phyloP scores from a whole-genome alignment of 192 early-diverging fungal genomes.

The Globomyces pollinis-pini region DNA sequence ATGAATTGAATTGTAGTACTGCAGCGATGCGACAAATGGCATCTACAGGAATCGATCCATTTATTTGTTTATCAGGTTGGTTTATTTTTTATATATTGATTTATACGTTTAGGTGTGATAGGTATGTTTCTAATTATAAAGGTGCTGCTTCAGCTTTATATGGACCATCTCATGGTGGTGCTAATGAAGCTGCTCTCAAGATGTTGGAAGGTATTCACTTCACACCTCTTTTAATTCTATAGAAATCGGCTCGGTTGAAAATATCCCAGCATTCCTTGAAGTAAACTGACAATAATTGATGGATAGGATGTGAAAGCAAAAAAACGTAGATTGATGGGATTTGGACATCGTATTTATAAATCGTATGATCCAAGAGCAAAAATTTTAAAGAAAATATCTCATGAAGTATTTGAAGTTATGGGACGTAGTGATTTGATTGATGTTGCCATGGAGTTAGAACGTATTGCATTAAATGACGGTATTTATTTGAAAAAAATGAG shows the following conservation, averaged over 20 bases:
- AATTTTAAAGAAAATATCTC: constrained; percentile 47
- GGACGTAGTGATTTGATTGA: constrained; percentile 48
- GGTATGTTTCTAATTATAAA: no score
- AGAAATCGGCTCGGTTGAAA: constrained; percentile 49
- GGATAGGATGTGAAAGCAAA: constrained; percentile 41
- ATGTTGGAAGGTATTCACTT: no score
- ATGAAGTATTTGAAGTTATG: constrained; percentile 54
- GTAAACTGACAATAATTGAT: not conserved
- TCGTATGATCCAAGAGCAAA: constrained; percentile 51
- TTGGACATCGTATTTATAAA: constrained; percentile 56
- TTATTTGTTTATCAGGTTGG: constrained; percentile 50
- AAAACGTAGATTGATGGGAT: constrained; percentile 46
- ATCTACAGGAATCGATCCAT: constrained; percentile 54
- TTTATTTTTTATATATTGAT: no score
- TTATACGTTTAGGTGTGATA: no score
- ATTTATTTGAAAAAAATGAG: not conserved
- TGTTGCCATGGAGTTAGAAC: constrained; percentile 54
- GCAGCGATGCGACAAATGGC: constrained; percentile 63
- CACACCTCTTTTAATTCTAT: no score
- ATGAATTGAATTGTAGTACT: constrained; percentile 43
- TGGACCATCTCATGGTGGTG: constrained; percentile 33
- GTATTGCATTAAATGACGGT: constrained; percentile 37
- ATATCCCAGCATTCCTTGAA: constrained; percentile 48
- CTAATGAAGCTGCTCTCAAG: constrained; percentile 33
- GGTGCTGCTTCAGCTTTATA: constrained; percentile 60